A percentile compares a stretch with the other conserved stretches of the same genome.
phyloP scores from a whole-genome alignment of 345 rosid genomes.

The Boechera retrofracta region DNA sequence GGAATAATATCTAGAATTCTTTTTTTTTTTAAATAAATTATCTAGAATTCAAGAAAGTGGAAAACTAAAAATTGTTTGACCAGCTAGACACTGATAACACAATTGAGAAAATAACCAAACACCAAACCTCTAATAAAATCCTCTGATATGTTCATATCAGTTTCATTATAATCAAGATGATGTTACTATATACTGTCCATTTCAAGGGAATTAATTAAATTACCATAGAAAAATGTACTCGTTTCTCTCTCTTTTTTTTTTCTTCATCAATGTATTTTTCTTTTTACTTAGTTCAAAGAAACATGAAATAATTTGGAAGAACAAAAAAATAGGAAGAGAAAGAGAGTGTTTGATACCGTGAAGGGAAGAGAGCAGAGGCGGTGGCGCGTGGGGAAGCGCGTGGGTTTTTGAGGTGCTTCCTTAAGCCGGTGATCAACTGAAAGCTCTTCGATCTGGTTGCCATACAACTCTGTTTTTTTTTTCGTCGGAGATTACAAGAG shows the following conservation, averaged over 20 bases:
- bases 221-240: not conserved
- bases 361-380: slow-evolving; percentile 13
- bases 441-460: slow-evolving; percentile 61
- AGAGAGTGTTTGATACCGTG: slow-evolving; percentile 33
- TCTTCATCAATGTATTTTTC: not conserved
- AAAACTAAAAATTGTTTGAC: not conserved
- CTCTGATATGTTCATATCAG: not conserved
- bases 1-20: slow-evolving; percentile 1
- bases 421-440: slow-evolving; percentile 57
- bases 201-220: not conserved
- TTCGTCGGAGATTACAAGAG: slow-evolving; percentile 15
- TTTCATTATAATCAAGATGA: slow-evolving; percentile 5
- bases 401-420: slow-evolving; percentile 49
- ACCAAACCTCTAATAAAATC: not conserved
- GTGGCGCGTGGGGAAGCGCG: slow-evolving; percentile 47
- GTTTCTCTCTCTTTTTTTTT: not conserved
- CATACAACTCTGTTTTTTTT: slow-evolving; percentile 50
- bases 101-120: not conserved
- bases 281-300: not conserved
- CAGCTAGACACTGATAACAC: not conserved
- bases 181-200: not conserved
- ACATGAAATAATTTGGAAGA: not conserved
- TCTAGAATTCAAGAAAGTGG: slow-evolving; percentile 5
- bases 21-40: not conserved
- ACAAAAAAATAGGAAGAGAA: slow-evolving; percentile 5